phyloP scores from a whole-genome alignment of 768 basidiomycete genomes.

The Kwoniella bestiolae region DNA sequence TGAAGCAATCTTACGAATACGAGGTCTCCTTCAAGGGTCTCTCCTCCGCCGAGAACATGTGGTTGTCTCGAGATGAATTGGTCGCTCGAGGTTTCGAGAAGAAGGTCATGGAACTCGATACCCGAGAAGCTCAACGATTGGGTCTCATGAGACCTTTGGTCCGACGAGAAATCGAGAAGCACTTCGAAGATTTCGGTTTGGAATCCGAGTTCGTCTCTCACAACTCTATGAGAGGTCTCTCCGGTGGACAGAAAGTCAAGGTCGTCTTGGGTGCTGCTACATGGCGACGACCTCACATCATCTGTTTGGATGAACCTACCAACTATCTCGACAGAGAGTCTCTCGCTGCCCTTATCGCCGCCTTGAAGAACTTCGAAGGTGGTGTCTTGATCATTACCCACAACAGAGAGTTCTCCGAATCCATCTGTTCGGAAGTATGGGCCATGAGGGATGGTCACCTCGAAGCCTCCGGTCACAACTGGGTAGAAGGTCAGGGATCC shows the following conservation, averaged over 20 bases:
- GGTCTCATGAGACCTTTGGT: conserved; percentile 95
- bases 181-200: conserved; percentile 94
- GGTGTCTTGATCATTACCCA: conserved; percentile 98
- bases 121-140: conserved; percentile 93
- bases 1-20: conserved; percentile 99
- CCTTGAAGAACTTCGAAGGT: conserved; percentile 96
- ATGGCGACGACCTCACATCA: conserved; percentile 97
- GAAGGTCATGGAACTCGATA: conserved; percentile 97
- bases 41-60: conserved; percentile 96
- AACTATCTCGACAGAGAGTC: conserved; percentile 99
- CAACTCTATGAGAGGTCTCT: conserved; percentile 98
- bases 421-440: conserved; percentile 97
- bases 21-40: conserved; percentile 94
- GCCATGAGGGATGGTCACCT: conserved; percentile 97
- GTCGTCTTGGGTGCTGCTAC: conserved; percentile 97
- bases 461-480: conserved; percentile 85
- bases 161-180: conserved; percentile 98
- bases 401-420: conserved; percentile 99
- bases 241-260: conserved; percentile 99
- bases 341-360: conserved; percentile 96
- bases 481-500: conserved; percentile 98
- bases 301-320: conserved; percentile 96
- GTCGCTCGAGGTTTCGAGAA: conserved; percentile 99
- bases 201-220: conserved; percentile 99
- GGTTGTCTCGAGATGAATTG: conserved; percentile 94